Evolutionary conservation across 106 monocot genomes (phyloP), one percentile per base, ranked within the genome.

Genomic region (Dactylorhiza incarnata): DNA sequence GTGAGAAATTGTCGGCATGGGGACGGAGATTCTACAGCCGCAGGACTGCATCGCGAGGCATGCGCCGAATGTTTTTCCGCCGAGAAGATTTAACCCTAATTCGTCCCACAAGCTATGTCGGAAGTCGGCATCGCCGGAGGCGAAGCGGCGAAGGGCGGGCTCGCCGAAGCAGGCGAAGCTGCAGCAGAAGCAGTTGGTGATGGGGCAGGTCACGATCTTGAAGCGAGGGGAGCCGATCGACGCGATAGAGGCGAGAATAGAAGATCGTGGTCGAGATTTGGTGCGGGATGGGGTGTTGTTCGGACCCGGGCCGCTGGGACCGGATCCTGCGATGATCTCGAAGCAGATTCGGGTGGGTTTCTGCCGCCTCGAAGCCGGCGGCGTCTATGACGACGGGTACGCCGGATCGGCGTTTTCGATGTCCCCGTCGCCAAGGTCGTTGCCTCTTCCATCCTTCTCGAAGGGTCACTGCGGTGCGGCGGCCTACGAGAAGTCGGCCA

Each of bases 351-450:
- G 59, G 1, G 16, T 59, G 59, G 59, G 14, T 17, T 19, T 17
- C 7, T 59, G 6, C 59, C 13, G 59, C 4, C 3, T 6, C 3
- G 14, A 17, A 6, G 59, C 16, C 59, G 37, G 0, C 37, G 37
- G 2, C 1, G 37, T 3, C 3, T 2, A 37, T 1, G 59, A 37
- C 9, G 47, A 72, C 17, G 67, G 17, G 2, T 77, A 77, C 67
- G 76, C 76, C 1, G 76, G 76, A 47, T 77, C 76, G 7, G 76
- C 66, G 47, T 67, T 77, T 49, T 66, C 67, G 67, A 77, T 9
- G 48, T 76, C 76, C 45, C 76, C 76, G 46, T 48, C 76, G 19
- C 76, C 76, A 45, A 48, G 45, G 63, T 45, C 59, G 76, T 22
- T 76, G 59, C 76, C 76, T 23, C 9, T 77, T 13, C 69, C 77